Base-by-base conservation (phyloP, 345 rosid species). In the Melaleuca alternifolia region DNA sequence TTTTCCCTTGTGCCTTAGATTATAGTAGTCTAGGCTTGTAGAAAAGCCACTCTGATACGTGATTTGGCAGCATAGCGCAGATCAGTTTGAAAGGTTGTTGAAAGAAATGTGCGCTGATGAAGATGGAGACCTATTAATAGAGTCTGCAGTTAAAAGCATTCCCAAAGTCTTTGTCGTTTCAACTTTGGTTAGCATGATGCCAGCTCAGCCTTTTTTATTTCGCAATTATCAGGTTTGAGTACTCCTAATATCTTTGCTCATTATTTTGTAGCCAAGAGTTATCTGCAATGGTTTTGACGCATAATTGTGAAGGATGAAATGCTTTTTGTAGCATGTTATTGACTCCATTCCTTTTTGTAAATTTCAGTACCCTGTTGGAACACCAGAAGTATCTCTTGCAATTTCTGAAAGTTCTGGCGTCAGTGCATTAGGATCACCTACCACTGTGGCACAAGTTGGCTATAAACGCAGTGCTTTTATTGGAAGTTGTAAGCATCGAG, bases 81-180 rank as follows among this genome's bases (percentile, higher is more conserved):
- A 96, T 86, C 98, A 97, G 89, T 97, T 97, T 54, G 99, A 97
- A 93, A 95, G 96, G 87, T 91, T 96, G 92, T 91, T 97, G 87
- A 97, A 96, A 90, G 99, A 97, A 92, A 95, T 97, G 98, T 97
- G 99, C 91, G 95, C 96, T 76, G 96, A 96, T 91, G 99, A 95
- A 91, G 97, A 97, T 88, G 99, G 99, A 50, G 96, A 97, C 89
- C 92, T 96, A 51, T 89, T 97, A 88, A 97, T 97, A 91, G 99
- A 97, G 87, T 97, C 98, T 76, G 95, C 99, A 9, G 98, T 96
- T 84, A 97, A 95, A 91, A 93, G 92, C 88, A 90, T 91, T 90
- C 99, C 99, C 51, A 97, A 97, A 92, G 99, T 97, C 52, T 97
- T 96, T 91, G 94, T 93, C 48, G 99, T 96, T 57, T 96, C 98